Evolutionary conservation across 768 basidiomycete species (phyloP), one percentile per base, ranked within the genome.

Genomic region (Fomitopsis pulvina): DNA sequence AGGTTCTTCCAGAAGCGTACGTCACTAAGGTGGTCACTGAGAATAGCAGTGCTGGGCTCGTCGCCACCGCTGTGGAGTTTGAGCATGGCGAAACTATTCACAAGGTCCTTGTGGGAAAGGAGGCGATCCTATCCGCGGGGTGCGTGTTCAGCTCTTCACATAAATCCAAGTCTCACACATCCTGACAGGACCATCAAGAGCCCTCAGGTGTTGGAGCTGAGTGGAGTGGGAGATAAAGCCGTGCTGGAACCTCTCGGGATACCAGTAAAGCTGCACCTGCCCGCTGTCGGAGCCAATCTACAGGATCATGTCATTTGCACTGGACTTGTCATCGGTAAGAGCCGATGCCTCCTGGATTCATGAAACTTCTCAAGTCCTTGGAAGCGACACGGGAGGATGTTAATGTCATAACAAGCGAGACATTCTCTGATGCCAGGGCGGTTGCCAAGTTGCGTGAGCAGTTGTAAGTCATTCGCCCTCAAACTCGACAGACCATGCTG

Each of bases 201-300:
- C 2, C 69, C 76, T 8, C 73, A 76, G 50, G 56, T 79, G 8
- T 68, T 79, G 9, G 72, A 78, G 58, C 65, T 76, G 3, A 72
- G 71, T 14, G 78, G 78, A 25, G 71, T 79, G 45, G 78, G 77
- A 27, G 61, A 71, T 39, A 52, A 54, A 20, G 57, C 54, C 6
- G 47, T 68, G 32, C 62, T 73, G 25, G 54, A 62, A 14, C 54
- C 45, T 6, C 57, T 72, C 29, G 66, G 64, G 4, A 67, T 79
- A 45, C 53, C 63, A 1, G 56, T 63, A 22, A 54, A 63, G 41
- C 50, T 74, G 16, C 69, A 74, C 42, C 66, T 77, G 2, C 74
- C 75, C 2, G 66, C 68, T 29, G 77, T 79, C 25, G 77, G 76
- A 21, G 68, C 69, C 61, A 76, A 73, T 57, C 54, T 74, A 43